A percentile compares a stretch with the other conserved stretches of the same genome.
Conservation (phyloP, 2,329 filamentous ascomycete species). For the Bimuria novae-zelandiae region DNA sequence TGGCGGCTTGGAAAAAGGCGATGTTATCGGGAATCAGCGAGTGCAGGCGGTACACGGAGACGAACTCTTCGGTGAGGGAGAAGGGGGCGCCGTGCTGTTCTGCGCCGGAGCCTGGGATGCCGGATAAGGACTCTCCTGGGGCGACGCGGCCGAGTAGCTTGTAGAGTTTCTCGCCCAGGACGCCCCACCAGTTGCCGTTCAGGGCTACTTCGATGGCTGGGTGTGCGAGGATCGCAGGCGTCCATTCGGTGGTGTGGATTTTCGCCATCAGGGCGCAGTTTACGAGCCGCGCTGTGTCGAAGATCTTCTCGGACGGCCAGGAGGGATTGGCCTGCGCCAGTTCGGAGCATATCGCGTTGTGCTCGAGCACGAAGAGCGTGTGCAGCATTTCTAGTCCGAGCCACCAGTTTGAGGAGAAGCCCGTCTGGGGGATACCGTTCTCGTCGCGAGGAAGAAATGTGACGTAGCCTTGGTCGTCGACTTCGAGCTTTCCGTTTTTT, state of each 20-base stretch:
- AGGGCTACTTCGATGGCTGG: slow-evolving; percentile 51
- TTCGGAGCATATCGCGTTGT: slow-evolving; percentile 52
- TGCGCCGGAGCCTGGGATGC: slow-evolving; percentile 47
- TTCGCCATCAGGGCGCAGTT: slow-evolving; percentile 57
- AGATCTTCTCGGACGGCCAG: slow-evolving; percentile 49
- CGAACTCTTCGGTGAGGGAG: slow-evolving; percentile 52
- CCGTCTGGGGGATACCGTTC: slow-evolving; percentile 47
- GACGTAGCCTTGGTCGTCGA: slow-evolving; percentile 40
- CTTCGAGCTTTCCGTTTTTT: slow-evolving; percentile 48
- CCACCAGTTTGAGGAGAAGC: slow-evolving; percentile 55
- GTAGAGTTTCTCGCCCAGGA: slow-evolving; percentile 49
- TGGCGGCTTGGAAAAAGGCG: slow-evolving; percentile 41
- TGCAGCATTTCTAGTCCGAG: slow-evolving; percentile 54
- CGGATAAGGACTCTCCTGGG: slow-evolving; percentile 46
- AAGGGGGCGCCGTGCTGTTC: slow-evolving; percentile 49
- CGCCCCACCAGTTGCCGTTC: slow-evolving; percentile 54
- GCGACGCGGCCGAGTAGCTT: slow-evolving; percentile 50
- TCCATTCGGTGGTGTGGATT: slow-evolving; percentile 57
- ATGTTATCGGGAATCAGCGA: slow-evolving; percentile 48
- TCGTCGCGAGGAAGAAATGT: slow-evolving; percentile 49
- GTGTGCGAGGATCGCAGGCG: slow-evolving; percentile 53
- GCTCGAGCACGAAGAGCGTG: slow-evolving; percentile 54
- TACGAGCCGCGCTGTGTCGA: slow-evolving; percentile 52
- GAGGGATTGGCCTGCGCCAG: slow-evolving; percentile 43
- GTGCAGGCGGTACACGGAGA: slow-evolving; percentile 52